These are phyloP conservation scores for Xylaria hypoxylon DNA, from an alignment of 2,329 filamentous ascomycete genomes.

Conservation along the genomic window DNA sequence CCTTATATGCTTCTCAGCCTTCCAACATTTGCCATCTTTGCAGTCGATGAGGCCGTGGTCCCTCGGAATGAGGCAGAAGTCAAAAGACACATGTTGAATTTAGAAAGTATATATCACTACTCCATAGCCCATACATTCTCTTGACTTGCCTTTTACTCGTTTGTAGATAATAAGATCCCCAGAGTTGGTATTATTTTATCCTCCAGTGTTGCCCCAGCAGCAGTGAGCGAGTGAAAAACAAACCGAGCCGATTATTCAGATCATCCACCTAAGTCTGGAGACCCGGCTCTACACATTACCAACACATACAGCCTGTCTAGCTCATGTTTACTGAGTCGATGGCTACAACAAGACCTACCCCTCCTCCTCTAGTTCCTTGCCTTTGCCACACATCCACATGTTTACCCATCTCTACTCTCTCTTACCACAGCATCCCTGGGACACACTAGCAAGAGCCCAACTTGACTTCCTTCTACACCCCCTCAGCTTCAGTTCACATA, in stretches of 20 bases:
- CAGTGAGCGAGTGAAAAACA: not conserved
- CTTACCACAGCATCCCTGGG: not conserved
- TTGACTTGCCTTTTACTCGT: not conserved
- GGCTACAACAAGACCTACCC: not conserved
- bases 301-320: not conserved
- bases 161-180: not conserved
- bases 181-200: not conserved
- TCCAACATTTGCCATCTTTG: not conserved
- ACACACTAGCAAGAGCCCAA: not conserved
- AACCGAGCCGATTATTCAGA: not conserved
- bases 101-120: not conserved
- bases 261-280: not conserved
- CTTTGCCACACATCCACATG: not conserved
- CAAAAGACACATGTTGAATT: not conserved
- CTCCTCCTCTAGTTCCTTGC: not conserved
- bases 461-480: not conserved
- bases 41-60: not conserved
- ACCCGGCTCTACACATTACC: not conserved
- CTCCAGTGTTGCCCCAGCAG: not conserved
- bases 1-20: not conserved
- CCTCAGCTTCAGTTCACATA: not conserved
- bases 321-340: not conserved
- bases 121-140: not conserved
- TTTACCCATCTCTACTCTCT: not conserved
- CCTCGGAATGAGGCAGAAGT: not conserved